Conservation (phyloP, 345 rosid species). For the Salix arbutifolia region DNA sequence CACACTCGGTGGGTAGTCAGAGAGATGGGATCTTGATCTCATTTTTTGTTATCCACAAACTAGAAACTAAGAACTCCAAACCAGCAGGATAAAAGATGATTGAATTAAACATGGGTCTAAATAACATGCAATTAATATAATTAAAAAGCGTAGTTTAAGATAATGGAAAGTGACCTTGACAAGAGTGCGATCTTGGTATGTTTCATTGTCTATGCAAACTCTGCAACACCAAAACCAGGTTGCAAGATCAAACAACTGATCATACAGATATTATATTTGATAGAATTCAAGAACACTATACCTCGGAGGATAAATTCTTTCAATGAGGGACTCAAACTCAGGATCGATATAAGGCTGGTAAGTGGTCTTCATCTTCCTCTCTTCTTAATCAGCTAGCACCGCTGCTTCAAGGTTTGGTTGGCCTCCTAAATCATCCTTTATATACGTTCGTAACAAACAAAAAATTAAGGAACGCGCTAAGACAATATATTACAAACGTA, state of each 20-base stretch:
- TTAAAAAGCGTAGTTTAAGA: background rate
- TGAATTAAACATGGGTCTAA: background rate
- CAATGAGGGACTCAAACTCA: constrained; percentile 66
- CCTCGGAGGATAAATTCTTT: constrained; percentile 87
- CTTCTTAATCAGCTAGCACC: background rate
- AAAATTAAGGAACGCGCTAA: background rate
- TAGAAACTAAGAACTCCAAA: background rate
- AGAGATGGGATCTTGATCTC: background rate
- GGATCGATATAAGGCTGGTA: constrained; percentile 80
- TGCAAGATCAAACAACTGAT: background rate
- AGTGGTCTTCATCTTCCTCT: constrained; percentile 46
- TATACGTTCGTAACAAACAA: background rate
- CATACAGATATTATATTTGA: background rate
- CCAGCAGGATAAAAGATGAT: background rate
- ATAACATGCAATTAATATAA: background rate
- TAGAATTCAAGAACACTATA: background rate
- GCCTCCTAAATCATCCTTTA: background rate
- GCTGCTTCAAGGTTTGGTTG: background rate
- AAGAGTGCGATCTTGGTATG: constrained; percentile 71
- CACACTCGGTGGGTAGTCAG: constrained; percentile 8
- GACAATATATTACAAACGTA: background rate
- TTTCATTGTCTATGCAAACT: constrained; percentile 80
- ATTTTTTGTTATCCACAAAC: too few species aligned
- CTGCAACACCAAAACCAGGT: constrained; percentile 35
- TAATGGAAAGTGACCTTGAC: constrained; percentile 52